Evolutionary conservation across 208 protist species (phyloP).

Genomic region (Crithidia acanthocephali): DNA sequence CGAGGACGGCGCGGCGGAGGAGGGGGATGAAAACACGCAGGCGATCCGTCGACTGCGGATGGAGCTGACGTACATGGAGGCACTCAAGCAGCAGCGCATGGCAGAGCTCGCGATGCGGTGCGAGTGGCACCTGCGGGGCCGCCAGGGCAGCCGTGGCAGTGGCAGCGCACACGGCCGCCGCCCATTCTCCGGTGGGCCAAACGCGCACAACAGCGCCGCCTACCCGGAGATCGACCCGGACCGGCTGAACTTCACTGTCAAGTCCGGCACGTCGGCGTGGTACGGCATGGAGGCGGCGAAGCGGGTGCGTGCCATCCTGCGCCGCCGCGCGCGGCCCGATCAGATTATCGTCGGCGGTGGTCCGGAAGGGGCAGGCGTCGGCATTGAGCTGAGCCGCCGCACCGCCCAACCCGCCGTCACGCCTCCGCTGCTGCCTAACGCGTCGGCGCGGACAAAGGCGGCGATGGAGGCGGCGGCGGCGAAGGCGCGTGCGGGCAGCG

Average conservation of each 20-base stretch:
- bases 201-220: neutral
- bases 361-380: constrained; percentile 52
- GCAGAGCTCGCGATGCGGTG: constrained; percentile 53
- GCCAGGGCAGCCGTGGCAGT: neutral
- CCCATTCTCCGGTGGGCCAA: neutral
- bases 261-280: constrained; percentile 54
- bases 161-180: neutral
- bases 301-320: constrained; percentile 71
- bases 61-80: constrained; percentile 62
- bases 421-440: constrained; percentile 3
- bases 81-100: constrained; percentile 51
- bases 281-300: constrained; percentile 78
- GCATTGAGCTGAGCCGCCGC: constrained; percentile 63
- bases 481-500: neutral
- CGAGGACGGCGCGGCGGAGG: neutral
- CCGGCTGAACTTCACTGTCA: constrained; percentile 62
- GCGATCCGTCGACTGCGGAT: constrained; percentile 42
- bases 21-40: constrained; percentile 31
- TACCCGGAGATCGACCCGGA: constrained; percentile 29
- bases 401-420: constrained; percentile 44
- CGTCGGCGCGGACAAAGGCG: neutral
- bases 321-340: constrained; percentile 46
- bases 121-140: constrained; percentile 30
- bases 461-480: constrained; percentile 10
- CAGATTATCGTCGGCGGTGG: constrained; percentile 65